phyloP scores from a whole-genome alignment of 2,329 filamentous ascomycete genomes.

The Ustulina deusta region DNA sequence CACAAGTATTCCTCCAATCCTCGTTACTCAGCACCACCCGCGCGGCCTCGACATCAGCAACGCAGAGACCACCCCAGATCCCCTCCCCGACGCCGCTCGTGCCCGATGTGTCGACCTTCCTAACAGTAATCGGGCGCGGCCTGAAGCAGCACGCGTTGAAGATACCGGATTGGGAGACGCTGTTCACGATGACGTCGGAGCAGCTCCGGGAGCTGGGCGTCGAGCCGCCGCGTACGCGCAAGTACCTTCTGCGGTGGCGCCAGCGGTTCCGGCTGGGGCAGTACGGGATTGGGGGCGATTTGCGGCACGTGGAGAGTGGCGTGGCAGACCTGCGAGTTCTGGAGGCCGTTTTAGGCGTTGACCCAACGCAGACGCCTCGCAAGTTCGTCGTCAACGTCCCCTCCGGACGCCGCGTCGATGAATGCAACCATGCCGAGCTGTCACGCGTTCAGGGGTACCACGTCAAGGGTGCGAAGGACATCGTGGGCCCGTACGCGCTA shows the following conservation, averaged over 20 bases:
- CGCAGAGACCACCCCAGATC: conserved; percentile 48
- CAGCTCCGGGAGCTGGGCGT: conserved; percentile 87
- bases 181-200: conserved; percentile 83
- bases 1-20: conserved; percentile 25
- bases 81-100: conserved; percentile 86
- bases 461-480: conserved; percentile 74
- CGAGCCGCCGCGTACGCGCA: conserved; percentile 83
- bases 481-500: conserved; percentile 80
- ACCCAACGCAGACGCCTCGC: conserved; percentile 56
- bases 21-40: conserved; percentile 31
- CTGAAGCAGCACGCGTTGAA: conserved; percentile 86
- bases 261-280: conserved; percentile 83
- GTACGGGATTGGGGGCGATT: conserved; percentile 85
- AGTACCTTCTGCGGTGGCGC: conserved; percentile 89
- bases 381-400: conserved; percentile 69
- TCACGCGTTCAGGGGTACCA: conserved; percentile 73
- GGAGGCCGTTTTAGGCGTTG: conserved; percentile 51
- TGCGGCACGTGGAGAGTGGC: conserved; percentile 71
- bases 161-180: conserved; percentile 88
- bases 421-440: conserved; percentile 54
- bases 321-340: conserved; percentile 51
- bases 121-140: conserved; percentile 89
- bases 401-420: conserved; percentile 55
- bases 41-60: conserved; percentile 30
- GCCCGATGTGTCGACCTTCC: conserved; percentile 86